Conservation (phyloP, 2,329 filamentous ascomycete species). For the Cadophora gregata region DNA sequence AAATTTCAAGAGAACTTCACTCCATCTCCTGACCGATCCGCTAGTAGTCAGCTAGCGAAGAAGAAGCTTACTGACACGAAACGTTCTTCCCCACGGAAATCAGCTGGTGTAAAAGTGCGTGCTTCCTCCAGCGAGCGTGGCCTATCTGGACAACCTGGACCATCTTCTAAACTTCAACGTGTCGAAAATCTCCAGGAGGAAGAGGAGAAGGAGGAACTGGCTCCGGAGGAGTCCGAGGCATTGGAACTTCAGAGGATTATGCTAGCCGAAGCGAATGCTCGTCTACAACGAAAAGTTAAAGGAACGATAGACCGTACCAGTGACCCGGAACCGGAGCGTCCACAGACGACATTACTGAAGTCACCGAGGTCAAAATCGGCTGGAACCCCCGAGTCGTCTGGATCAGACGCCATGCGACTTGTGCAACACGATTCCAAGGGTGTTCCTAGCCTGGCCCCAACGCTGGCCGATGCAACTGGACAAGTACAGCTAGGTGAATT, state of each 20-base stretch:
- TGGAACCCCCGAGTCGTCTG: not conserved
- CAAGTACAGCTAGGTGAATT: slow-evolving; percentile 33
- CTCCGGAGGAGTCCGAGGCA: slow-evolving; percentile 26
- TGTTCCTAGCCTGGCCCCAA: slow-evolving; percentile 38
- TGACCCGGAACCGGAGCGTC: slow-evolving; percentile 1
- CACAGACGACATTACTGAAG: slow-evolving; percentile 22
- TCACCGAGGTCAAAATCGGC: slow-evolving; percentile 24
- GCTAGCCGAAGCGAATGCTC: slow-evolving; percentile 29
- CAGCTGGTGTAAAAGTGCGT: not conserved
- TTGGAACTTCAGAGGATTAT: slow-evolving; percentile 33
- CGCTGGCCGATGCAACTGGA: slow-evolving; percentile 37
- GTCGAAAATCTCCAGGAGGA: slow-evolving; percentile 26
- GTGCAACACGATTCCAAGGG: slow-evolving; percentile 35
- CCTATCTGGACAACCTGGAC: slow-evolving; percentile 24
- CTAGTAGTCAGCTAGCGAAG: slow-evolving; percentile 17
- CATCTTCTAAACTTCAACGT: slow-evolving; percentile 27
- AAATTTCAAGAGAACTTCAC: slow-evolving; percentile 38
- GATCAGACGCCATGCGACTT: slow-evolving; percentile 23
- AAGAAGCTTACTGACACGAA: slow-evolving; percentile 23
- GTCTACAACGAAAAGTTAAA: slow-evolving; percentile 11
- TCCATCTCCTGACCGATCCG: slow-evolving; percentile 18
- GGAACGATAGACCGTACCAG: not conserved
- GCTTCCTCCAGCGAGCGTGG: slow-evolving; percentile 27
- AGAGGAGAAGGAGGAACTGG: slow-evolving; percentile 1
- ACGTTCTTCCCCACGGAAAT: slow-evolving; percentile 21